These are phyloP conservation scores for Aspergillus conjunctus DNA, from an alignment of 495 filamentous ascomycete genomes.

Conservation along the genomic window DNA sequence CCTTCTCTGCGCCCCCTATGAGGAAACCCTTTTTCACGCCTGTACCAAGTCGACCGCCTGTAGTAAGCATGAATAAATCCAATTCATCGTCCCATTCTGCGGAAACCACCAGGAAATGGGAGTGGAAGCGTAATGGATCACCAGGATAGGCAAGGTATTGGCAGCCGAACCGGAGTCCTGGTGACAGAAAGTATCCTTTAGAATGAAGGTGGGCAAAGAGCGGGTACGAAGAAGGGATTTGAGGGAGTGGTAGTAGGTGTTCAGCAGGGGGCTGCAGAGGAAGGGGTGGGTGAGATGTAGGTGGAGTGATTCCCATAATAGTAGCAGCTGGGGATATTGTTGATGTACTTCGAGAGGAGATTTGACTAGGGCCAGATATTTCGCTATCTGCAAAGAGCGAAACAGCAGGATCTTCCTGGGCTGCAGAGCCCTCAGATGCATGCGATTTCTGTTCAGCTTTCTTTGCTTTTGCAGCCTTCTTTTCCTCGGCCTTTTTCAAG, in stretches of 20 bases:
- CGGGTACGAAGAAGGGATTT: conserved; percentile 53
- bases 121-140: conserved; percentile 91
- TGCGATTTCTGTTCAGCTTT: conserved; percentile 34
- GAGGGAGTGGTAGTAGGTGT: conserved; percentile 39
- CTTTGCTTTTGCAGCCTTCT: conserved; percentile 37
- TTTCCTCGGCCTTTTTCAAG: conserved; percentile 46
- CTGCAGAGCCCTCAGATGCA: conserved; percentile 28
- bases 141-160: conserved; percentile 94
- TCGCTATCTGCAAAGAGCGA: conserved; percentile 47
- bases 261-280: conserved; percentile 34
- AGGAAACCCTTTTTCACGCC: conserved; percentile 95
- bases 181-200: conserved; percentile 81
- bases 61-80: conserved; percentile 78
- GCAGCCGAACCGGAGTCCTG: conserved; percentile 91
- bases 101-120: conserved; percentile 80
- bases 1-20: conserved; percentile 65
- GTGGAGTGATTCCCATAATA: conserved; percentile 57
- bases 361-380: conserved; percentile 27
- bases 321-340: conserved; percentile 19
- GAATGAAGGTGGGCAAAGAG: conserved; percentile 70
- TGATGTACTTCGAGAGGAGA: conserved; percentile 24
- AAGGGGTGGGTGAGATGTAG: conserved; percentile 59
- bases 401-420: conserved; percentile 28
- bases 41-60: conserved; percentile 83
- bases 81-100: conserved; percentile 86